A percentile compares a stretch with the other conserved stretches of the same genome.
phyloP scores from a whole-genome alignment of 306 rosid genomes.

The Pachyrhizus erosus region DNA sequence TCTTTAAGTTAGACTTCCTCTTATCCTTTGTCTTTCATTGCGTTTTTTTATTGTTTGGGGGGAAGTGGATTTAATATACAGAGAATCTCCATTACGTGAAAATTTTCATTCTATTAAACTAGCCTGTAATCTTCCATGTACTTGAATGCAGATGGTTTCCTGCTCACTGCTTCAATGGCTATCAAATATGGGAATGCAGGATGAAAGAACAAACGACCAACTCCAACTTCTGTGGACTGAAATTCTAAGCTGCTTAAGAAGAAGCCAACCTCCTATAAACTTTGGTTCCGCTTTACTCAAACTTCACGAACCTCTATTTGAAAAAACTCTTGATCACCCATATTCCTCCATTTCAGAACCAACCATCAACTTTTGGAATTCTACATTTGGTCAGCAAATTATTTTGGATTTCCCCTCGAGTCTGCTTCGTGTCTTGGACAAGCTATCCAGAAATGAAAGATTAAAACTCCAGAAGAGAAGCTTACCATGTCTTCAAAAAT shows the following conservation, averaged over 20 bases:
- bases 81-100: conserved; percentile 26
- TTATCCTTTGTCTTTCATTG: not conserved
- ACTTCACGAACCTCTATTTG: conserved; percentile 69
- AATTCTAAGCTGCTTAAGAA: conserved; percentile 57
- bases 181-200: conserved; percentile 53
- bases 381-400: conserved; percentile 65
- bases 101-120: not conserved
- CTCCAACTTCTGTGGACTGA: conserved; percentile 69
- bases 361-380: conserved; percentile 77
- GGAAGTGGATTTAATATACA: conserved; percentile 15
- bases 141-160: conserved; percentile 60
- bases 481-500: conserved; percentile 53
- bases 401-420: conserved; percentile 69
- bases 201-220: conserved; percentile 50
- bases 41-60: conserved; percentile 2
- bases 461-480: conserved; percentile 74
- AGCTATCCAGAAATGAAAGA: conserved; percentile 67
- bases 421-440: conserved; percentile 71
- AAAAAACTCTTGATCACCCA: conserved; percentile 79
- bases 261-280: conserved; percentile 66
- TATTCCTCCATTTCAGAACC: conserved; percentile 69
- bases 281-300: conserved; percentile 68
- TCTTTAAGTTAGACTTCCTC: conserved; percentile 20
- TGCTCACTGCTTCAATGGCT: conserved; percentile 76
- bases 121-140: not conserved